These are phyloP conservation scores for Liquidambar formosana DNA, from an alignment of 164 flowering plant genomes.

Conservation along the genomic window DNA sequence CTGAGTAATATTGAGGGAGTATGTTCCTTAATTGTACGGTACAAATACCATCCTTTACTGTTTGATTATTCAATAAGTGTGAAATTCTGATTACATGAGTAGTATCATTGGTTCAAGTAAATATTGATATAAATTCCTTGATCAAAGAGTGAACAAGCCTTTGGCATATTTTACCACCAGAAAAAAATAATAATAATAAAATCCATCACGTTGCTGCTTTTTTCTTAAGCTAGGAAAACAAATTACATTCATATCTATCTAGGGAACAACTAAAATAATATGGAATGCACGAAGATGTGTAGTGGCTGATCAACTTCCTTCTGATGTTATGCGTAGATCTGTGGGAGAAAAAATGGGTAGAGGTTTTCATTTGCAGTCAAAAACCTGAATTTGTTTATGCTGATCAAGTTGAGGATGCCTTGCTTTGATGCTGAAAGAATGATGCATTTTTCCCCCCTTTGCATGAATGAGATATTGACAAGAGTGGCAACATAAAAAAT, in stretches of 20 bases:
- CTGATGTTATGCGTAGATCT: not conserved
- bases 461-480: too few relatives aligned
- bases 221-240: not conserved
- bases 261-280: not conserved
- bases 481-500: too few relatives aligned
- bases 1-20: not conserved
- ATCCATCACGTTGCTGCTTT: not conserved
- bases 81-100: not conserved
- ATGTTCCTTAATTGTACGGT: not conserved
- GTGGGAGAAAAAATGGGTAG: not conserved
- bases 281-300: not conserved
- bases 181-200: not conserved
- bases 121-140: not conserved
- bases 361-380: not conserved
- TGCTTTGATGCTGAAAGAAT: not conserved
- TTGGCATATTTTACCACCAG: not conserved
- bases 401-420: not conserved
- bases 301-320: not conserved
- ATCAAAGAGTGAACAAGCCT: not conserved
- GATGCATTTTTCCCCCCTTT: too few relatives aligned
- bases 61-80: not conserved
- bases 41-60: not conserved
- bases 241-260: not conserved
- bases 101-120: not conserved
- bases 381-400: not conserved